A percentile compares a stretch with the other conserved stretches of the same genome.
These are phyloP conservation scores for Papiliotrema fonsecae DNA, from an alignment of 1,284 basidiomycete genomes.

Conservation along the genomic window DNA sequence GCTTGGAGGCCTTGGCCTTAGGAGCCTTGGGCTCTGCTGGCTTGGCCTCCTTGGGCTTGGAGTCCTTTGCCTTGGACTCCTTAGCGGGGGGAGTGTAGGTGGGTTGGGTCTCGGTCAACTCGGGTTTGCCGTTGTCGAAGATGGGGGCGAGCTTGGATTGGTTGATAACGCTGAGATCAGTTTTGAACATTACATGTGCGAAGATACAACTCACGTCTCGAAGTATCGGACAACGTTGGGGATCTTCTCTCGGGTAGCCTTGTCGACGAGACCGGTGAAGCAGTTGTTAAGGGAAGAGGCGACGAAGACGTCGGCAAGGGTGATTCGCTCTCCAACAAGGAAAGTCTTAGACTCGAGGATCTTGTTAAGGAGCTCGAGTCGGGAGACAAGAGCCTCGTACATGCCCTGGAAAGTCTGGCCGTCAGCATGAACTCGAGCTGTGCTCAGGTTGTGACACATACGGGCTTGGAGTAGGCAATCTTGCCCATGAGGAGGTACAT, in stretches of 20 bases:
- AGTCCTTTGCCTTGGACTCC: slow-evolving; percentile 49
- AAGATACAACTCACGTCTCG: slow-evolving; percentile 56
- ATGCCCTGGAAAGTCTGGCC: slow-evolving; percentile 31
- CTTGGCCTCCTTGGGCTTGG: slow-evolving; percentile 48
- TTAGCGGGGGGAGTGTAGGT: slow-evolving; percentile 66
- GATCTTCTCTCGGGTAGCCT: slow-evolving; percentile 59
- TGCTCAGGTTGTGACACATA: no score
- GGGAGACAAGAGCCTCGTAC: slow-evolving; percentile 24
- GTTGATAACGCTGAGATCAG: slow-evolving; percentile 58
- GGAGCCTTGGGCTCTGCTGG: slow-evolving; percentile 48
- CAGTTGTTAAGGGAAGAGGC: slow-evolving; percentile 58
- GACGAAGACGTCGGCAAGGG: slow-evolving; percentile 78
- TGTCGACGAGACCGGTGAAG: slow-evolving; percentile 57
- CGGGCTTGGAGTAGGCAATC: slow-evolving; percentile 62
- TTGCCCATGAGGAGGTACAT: slow-evolving; percentile 48
- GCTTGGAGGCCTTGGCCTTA: slow-evolving; percentile 58
- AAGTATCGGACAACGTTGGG: slow-evolving; percentile 77
- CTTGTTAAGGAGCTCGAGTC: slow-evolving; percentile 57
- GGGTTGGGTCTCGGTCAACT: slow-evolving; percentile 66
- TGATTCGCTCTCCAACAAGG: slow-evolving; percentile 90
- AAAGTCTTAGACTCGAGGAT: slow-evolving; percentile 77
- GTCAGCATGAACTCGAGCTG: no score
- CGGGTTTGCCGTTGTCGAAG: slow-evolving; percentile 55
- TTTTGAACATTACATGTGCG: background rate
- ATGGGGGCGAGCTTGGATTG: slow-evolving; percentile 67